Percentiles rank a stretch among this genome's conserved stretches.
These are phyloP conservation scores for Amaranthus hypochondriacus DNA, from an alignment of 148 eudicot species.

Conservation along the genomic window DNA sequence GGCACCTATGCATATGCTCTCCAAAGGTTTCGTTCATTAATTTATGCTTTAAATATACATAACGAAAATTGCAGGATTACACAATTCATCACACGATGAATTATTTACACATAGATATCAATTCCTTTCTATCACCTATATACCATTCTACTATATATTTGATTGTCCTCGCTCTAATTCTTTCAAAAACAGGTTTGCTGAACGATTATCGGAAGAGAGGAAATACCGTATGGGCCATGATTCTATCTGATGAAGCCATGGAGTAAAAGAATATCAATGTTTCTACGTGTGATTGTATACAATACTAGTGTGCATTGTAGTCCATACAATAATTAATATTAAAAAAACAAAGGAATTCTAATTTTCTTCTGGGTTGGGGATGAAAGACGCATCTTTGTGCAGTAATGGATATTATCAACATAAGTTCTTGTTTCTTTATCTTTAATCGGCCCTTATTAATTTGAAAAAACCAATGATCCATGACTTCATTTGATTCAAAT, in stretches of 20 bases:
- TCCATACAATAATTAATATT: too few species aligned
- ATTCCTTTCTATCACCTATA: neutral
- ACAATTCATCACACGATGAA: neutral
- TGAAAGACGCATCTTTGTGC: too few species aligned
- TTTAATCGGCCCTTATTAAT: too few species aligned
- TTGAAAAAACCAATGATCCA: too few species aligned
- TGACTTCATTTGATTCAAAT: too few species aligned
- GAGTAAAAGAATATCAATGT: too few species aligned
- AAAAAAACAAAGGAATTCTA: too few species aligned
- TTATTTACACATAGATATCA: neutral
- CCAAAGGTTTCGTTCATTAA: constrained; percentile 16
- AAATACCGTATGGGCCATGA: constrained; percentile 29
- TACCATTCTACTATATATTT: neutral
- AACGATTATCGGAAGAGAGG: constrained; percentile 49
- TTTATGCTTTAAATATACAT: neutral
- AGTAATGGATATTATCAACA: too few species aligned
- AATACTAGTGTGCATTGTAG: too few species aligned
- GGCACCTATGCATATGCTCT: constrained; percentile 59
- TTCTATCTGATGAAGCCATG: neutral
- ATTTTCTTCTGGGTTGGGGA: too few species aligned
- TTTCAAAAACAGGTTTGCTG: constrained; percentile 33
- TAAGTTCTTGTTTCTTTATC: too few species aligned
- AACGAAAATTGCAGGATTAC: neutral
- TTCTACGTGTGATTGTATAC: too few species aligned
- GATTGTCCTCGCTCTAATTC: neutral